Conservation (phyloP, 106 monocot species). For the Ottelia alismoides region DNA sequence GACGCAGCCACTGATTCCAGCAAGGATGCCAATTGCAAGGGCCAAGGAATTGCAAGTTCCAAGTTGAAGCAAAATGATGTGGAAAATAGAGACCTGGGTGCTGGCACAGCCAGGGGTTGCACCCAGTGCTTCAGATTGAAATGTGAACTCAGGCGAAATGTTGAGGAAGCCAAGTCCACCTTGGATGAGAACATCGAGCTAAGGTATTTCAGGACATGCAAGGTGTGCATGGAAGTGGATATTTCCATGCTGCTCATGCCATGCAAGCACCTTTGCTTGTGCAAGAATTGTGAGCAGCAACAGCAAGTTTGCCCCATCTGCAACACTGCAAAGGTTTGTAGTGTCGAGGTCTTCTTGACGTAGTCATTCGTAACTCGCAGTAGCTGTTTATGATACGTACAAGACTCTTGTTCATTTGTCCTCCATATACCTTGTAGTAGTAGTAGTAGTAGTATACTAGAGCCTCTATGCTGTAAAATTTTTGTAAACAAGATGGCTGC, state of each 20-base stretch:
- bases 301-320: slow-evolving; percentile 49
- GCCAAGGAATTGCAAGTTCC: too few species aligned
- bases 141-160: background rate
- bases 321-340: slow-evolving; percentile 29
- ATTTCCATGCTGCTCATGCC: slow-evolving; percentile 47
- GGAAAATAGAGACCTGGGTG: too few species aligned
- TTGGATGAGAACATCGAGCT: background rate
- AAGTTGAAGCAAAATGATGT: too few species aligned
- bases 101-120: background rate
- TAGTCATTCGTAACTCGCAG: too few species aligned
- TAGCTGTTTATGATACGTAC: too few species aligned
- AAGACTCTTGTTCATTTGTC: too few species aligned
- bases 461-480: too few species aligned
- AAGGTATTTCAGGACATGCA: slow-evolving; percentile 17
- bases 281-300: slow-evolving; percentile 35
- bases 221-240: slow-evolving; percentile 32
- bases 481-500: too few species aligned
- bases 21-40: too few species aligned
- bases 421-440: too few species aligned
- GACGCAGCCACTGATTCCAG: too few species aligned
- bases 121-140: slow-evolving; percentile 1
- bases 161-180: background rate
- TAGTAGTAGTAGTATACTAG: too few species aligned
- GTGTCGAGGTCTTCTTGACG: slow-evolving; percentile 28
- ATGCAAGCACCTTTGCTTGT: slow-evolving; percentile 56